Percentiles rank a stretch among this genome's conserved stretches.
These are phyloP conservation scores for Paramecium caudatum DNA, from an alignment of 73 alveolate species.

Conservation along the genomic window DNA sequence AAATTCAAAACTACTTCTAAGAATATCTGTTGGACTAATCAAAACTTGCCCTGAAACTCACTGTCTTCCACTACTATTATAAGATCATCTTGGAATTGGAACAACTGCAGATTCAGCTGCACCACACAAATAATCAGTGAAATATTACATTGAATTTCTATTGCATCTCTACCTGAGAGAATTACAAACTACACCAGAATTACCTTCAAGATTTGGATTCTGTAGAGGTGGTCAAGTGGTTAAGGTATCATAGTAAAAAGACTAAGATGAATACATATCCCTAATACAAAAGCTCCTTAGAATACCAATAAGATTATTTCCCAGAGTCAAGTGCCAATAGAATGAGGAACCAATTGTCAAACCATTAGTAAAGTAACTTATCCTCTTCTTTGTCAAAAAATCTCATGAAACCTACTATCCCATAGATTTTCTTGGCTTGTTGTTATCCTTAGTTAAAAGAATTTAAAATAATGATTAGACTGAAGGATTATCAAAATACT, in stretches of 20 bases:
- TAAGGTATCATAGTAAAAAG: neutral
- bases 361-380: conserved; percentile 41
- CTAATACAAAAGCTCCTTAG: conserved; percentile 17
- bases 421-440: conserved; percentile 30
- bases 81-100: neutral
- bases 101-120: neutral
- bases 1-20: conserved; percentile 17
- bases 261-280: conserved; percentile 68
- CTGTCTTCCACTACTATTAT: conserved; percentile 6
- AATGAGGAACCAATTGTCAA: conserved; percentile 39
- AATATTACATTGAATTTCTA: conserved; percentile 42
- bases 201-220: conserved; percentile 46
- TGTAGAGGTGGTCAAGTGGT: conserved; percentile 4
- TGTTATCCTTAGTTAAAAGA: conserved; percentile 63
- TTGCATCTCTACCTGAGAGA: conserved; percentile 17
- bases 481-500: conserved; percentile 36
- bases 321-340: conserved; percentile 9
- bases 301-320: conserved; percentile 61
- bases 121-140: conserved; percentile 25
- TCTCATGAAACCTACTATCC: conserved; percentile 64
- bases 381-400: conserved; percentile 49
- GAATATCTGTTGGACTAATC: conserved; percentile 24
- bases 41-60: conserved; percentile 58
- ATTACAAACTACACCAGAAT: conserved; percentile 58
- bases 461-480: neutral